phyloP scores from a whole-genome alignment of 1,284 basidiomycete species.

The Malassezia slooffiae region DNA sequence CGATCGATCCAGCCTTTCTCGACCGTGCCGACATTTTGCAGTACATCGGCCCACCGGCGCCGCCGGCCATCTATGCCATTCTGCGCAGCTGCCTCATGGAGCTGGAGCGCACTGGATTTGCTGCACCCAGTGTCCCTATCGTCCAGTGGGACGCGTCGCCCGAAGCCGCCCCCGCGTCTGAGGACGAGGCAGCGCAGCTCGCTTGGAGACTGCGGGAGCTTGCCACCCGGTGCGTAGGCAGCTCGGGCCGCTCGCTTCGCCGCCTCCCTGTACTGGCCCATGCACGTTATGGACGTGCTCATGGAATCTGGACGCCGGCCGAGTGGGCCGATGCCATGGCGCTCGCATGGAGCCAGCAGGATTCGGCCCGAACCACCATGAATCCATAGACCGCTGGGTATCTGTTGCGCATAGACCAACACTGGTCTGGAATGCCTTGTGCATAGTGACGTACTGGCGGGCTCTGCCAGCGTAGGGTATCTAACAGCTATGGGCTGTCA shows the following conservation, averaged over 20 bases:
- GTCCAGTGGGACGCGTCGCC: neutral
- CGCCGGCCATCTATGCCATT: conserved; percentile 86
- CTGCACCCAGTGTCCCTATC: neutral
- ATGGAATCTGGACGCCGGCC: neutral
- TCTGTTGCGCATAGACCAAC: too few relatives aligned
- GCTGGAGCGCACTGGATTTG: conserved; percentile 54
- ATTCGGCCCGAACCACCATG: too few relatives aligned
- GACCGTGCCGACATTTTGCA: conserved; percentile 95
- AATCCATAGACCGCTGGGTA: too few relatives aligned
- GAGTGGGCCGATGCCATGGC: conserved; percentile 11
- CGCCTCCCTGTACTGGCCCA: conserved; percentile 83
- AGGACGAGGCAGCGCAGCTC: conserved; percentile 25
- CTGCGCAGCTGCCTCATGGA: conserved; percentile 71
- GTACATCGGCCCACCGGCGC: conserved; percentile 78
- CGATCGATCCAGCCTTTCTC: conserved; percentile 89
- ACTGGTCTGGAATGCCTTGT: too few relatives aligned
- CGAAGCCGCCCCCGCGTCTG: neutral
- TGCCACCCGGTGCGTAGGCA: conserved; percentile 63
- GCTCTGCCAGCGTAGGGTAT: too few relatives aligned
- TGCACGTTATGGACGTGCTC: conserved; percentile 54
- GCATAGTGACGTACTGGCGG: too few relatives aligned
- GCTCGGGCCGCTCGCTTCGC: conserved; percentile 80
- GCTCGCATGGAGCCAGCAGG: neutral
- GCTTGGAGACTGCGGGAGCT: conserved; percentile 57
- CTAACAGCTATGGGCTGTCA: too few relatives aligned